phyloP scores from a whole-genome alignment of 495 filamentous ascomycete species.

The Talaromyces trachyspermus region DNA sequence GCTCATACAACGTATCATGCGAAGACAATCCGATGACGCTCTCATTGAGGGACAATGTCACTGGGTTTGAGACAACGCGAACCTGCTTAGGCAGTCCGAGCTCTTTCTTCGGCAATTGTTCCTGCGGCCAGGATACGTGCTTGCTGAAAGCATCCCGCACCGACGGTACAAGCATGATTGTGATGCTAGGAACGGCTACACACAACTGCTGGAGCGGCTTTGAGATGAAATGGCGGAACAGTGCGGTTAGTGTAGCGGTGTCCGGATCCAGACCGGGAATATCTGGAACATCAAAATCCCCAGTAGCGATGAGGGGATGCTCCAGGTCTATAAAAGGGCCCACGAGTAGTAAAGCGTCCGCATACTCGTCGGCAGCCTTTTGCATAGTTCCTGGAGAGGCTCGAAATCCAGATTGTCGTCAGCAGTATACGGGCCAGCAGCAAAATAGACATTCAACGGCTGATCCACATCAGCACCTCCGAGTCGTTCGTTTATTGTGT shows the following conservation, averaged over 20 bases:
- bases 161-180: conserved; percentile 75
- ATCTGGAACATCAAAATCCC: conserved; percentile 84
- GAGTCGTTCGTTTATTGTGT: conserved; percentile 58
- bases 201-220: conserved; percentile 57
- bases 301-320: conserved; percentile 80
- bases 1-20: conserved; percentile 74
- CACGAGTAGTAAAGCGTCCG: conserved; percentile 72
- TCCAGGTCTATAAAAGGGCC: conserved; percentile 89
- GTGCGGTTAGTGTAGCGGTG: conserved; percentile 66
- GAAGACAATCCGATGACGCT: conserved; percentile 68
- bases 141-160: conserved; percentile 76
- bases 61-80: conserved; percentile 77
- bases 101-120: conserved; percentile 61
- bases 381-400: conserved; percentile 72
- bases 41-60: conserved; percentile 82
- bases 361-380: conserved; percentile 64
- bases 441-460: conserved; percentile 69
- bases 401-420: conserved; percentile 88
- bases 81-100: conserved; percentile 69
- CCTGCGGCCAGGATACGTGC: conserved; percentile 89
- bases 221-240: conserved; percentile 75
- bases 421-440: conserved; percentile 82
- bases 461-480: conserved; percentile 51
- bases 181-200: conserved; percentile 62
- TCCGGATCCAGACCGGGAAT: conserved; percentile 63